Evolutionary conservation across 805 yeast genomes (phyloP), one percentile per base, ranked within the genome.

Genomic region (Tetrapisispora namnaoensis): DNA sequence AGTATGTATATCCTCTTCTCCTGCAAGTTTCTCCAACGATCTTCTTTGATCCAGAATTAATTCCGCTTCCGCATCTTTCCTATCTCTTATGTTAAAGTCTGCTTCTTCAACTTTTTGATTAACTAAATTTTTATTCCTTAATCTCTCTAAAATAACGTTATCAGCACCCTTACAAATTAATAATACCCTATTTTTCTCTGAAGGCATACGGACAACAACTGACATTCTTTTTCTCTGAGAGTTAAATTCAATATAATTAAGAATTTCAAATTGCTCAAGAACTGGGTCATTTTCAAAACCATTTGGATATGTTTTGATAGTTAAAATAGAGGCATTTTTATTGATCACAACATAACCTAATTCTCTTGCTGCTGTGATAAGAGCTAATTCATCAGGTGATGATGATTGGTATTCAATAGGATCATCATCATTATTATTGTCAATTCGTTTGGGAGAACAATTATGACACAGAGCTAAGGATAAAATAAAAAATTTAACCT

Each of bases 111-210:
- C 76, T 60, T 84, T 87, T n/a, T 64, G 60, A 20, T 69, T 66
- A 0, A 95, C 96, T 44, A 83, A 46, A 1, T 75, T 77, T 0
- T 76, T 55, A 53, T 82, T 71, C 49, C 72, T 74, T 50, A 93
- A 70, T 50, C 86, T 75, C 46, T 90, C 95, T 46, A 90, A 63
- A 44, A 93, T 86, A 11, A 91, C 76, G 58, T 87, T 87, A 64
- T 93, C 99, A 2, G 99, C 99, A 48, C 99, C 99, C 67, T 93
- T 93, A 67, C 96, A 88, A 40, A 93, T 70, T 53, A 93, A 60
- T 42, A 91, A 79, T 21, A 89, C 75, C 50, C 84, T 75, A 7
- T 78, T 78, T 2, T 53, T 50, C 18, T 58, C 58, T 61, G 86
- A 84, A 0, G 97, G 96, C 56, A 86, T 79, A 51, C 69, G 74